Base-by-base conservation (phyloP, 345 rosid genomes). In the Ceriops decandra region DNA sequence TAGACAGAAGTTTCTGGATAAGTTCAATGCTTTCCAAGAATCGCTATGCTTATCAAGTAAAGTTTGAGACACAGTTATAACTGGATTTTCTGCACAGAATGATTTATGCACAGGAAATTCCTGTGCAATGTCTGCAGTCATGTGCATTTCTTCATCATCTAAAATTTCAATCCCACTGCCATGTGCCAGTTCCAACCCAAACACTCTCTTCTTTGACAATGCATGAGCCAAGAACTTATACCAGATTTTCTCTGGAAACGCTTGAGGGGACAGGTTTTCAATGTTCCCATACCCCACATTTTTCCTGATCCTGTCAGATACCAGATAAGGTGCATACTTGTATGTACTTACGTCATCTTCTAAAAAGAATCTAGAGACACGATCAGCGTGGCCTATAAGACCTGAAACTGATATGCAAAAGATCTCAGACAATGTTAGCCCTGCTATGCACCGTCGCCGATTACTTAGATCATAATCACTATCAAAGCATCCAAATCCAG, bases 1-100 rank as follows among this genome's bases (percentile, higher is more conserved):
- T 70, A 95, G 85, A 75, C 53, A 71, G 42, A 79, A 91, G 68
- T 80, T 77, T 47, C 81, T 82, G 31, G 90, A 86, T 53, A 90
- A 64, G 78, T 85, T 90, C 76, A 92, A 75, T 63, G 76, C 65
- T 57, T 76, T 73, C 90, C 90, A 83, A 47, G 83, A 74, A 76
- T 77, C 78, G 63, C 62, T 66, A 65, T 80, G 83, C 78, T 81
- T 81, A 65, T 82, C 78, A 60, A 91, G 90, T 70, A 71, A 75
- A 68, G 59, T 64, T 63, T 76, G 88, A 76, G 90, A 85, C 46
- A 85, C 86, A 49, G 97, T 82, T 33, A 86, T 72, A 63, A 79
- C 90, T 59, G 89, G 93, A 73, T 90, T 90, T 83, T 95, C 92
- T n/a, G 86, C 87, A 86, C 81, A 87, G 76, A 88, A 87, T 53